Percentiles rank a stretch among this genome's conserved stretches.
Conservation (phyloP, 2,329 filamentous ascomycete genomes). For the Phaeomoniella chlamydospora region DNA sequence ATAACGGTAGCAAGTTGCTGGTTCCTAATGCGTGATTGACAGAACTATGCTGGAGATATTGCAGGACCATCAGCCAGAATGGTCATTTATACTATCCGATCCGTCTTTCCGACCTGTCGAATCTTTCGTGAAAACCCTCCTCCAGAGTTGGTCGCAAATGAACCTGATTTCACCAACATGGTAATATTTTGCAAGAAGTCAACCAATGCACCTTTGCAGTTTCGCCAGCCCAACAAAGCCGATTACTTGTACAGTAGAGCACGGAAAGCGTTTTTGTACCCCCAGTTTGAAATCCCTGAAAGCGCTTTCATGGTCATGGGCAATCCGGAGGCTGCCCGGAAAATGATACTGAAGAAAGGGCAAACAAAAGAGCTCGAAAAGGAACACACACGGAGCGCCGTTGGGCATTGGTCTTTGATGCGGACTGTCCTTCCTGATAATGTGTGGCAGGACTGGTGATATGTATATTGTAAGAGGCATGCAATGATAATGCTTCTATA, state of each 20-base stretch:
- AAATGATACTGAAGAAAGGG: slow-evolving; percentile 14
- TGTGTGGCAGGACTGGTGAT: not conserved
- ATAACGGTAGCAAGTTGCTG: no score
- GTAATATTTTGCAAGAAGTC: slow-evolving; percentile 79
- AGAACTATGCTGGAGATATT: slow-evolving; percentile 94
- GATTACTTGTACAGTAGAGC: slow-evolving; percentile 64
- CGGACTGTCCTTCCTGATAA: not conserved
- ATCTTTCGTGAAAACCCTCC: slow-evolving; percentile 68
- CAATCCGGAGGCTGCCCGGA: slow-evolving; percentile 18
- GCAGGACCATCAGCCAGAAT: slow-evolving; percentile 59
- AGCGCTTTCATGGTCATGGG: slow-evolving; percentile 14
- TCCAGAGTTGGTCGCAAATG: slow-evolving; percentile 27
- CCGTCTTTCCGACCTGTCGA: slow-evolving; percentile 78
- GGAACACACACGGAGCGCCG: not conserved
- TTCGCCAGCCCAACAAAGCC: slow-evolving; percentile 46
- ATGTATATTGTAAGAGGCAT: no score
- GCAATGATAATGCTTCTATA: no score
- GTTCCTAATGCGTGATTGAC: no score
- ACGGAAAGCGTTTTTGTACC: slow-evolving; percentile 55
- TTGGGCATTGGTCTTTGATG: not conserved
- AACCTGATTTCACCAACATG: slow-evolving; percentile 80
- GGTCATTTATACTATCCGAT: slow-evolving; percentile 66
- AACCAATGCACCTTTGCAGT: slow-evolving; percentile 34
- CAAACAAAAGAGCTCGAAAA: not conserved
- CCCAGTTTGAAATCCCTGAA: slow-evolving; percentile 52